These are phyloP conservation scores for Quercus wislizeni DNA, from an alignment of 306 rosid genomes.

Conservation along the genomic window DNA sequence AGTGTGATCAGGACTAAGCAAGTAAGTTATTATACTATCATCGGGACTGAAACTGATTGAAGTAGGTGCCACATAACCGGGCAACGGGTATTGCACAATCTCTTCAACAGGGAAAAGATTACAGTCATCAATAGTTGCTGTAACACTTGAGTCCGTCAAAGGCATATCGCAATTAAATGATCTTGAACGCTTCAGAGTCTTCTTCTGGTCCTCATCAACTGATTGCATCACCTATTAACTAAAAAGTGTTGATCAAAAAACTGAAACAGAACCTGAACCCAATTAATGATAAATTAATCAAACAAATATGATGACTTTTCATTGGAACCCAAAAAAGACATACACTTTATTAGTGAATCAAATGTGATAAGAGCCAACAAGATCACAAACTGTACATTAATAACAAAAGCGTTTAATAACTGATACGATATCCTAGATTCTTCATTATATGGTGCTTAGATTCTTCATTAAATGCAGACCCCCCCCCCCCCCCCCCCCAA, in stretches of 20 bases:
- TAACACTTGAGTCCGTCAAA: slow-evolving; percentile 52
- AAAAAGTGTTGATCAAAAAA: slow-evolving; percentile 25
- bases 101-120: slow-evolving; percentile 74
- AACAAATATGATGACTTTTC: neutral
- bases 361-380: neutral
- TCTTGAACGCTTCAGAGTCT: slow-evolving; percentile 67
- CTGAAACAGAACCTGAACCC: slow-evolving; percentile 29
- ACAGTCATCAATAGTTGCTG: slow-evolving; percentile 48
- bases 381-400: neutral
- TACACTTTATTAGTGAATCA: slow-evolving; percentile 5
- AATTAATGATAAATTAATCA: slow-evolving; percentile 13
- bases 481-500: neutral
- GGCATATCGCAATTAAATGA: slow-evolving; percentile 58
- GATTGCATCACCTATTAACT: slow-evolving; percentile 66
- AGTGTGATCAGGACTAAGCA: slow-evolving; percentile 77
- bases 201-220: slow-evolving; percentile 59
- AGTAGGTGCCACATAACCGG: slow-evolving; percentile 77
- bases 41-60: slow-evolving; percentile 85
- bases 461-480: neutral
- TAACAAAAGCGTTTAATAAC: neutral
- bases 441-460: neutral
- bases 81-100: slow-evolving; percentile 88
- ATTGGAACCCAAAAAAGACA: neutral
- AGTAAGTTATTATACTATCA: slow-evolving; percentile 59
- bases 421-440: neutral